Evolutionary conservation across 1,284 basidiomycete genomes (phyloP), one percentile per base, ranked within the genome.

Genomic region (Apiotrichum montevideense): DNA sequence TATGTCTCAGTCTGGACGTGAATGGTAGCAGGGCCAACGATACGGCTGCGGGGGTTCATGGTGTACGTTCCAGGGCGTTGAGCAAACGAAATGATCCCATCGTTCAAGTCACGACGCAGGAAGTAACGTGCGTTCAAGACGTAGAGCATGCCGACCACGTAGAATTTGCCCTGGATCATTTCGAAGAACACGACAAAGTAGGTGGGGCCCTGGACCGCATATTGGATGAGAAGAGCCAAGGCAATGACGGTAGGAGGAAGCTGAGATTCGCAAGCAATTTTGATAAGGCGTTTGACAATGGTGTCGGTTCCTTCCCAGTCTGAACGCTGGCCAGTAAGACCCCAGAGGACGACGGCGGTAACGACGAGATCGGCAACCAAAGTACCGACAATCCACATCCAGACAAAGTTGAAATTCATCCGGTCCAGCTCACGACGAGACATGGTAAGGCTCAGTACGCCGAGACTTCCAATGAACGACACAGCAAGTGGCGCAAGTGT

Each of bases 1-100:
- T 68, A 65, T 15, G 65, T 66, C 48, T 68, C 65, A n/a, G 65
- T 65, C 47, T 64, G 62, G 43, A 68, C 62, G 48, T 68, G 62
- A 43, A 68, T 62, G 11, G 63, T 65, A 2, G 63, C 66, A 0
- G 56, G 56, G 15, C 59, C 59, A 13, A 47, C 39, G 44, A 48
- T 34, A 14, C 54, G 53, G 39, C 15, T 35, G 29, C 51, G 37
- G 15, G 47, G 47, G 29, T 55, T 54, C 51, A 44, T 46, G 37
- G 10, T 35, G 49, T 54, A 63, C 0, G 59, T 62, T 42, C 58
- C 63, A 4, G 61, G 53, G 42, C 53, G 61, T 58, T 63, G 51
- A 4, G 40, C 33, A 7, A 49, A 49, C 32, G 40, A 37, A 15
- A 42, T 14, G 47, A 35, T n/a, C 6, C 48, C 51, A 41, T 47